Evolutionary conservation across 495 filamentous ascomycete species (phyloP).

Genomic region (Aspergillus affinis): DNA sequence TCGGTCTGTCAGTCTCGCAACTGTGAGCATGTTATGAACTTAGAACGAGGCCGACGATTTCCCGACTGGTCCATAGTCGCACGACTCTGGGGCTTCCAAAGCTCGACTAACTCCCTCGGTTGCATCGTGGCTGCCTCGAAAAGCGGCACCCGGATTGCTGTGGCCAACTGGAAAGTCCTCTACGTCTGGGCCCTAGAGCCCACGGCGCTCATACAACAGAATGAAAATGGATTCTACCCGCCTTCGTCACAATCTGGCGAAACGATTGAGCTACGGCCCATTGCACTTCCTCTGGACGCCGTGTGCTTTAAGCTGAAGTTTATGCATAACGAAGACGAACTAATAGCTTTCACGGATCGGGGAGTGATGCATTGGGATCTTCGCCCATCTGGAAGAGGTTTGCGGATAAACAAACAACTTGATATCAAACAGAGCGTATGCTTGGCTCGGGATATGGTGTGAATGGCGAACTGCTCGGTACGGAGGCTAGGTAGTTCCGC

Average conservation of each 20-base stretch:
- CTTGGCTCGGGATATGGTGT: neutral
- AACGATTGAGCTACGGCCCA: slow-evolving; percentile 33
- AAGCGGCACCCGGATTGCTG: slow-evolving; percentile 40
- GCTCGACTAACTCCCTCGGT: slow-evolving; percentile 38
- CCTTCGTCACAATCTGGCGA: slow-evolving; percentile 23
- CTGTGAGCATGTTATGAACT: slow-evolving; percentile 42
- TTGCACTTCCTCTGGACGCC: slow-evolving; percentile 36
- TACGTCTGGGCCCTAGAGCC: slow-evolving; percentile 49
- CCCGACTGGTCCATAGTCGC: slow-evolving; percentile 38
- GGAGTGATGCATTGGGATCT: slow-evolving; percentile 45
- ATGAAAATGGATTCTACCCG: slow-evolving; percentile 32
- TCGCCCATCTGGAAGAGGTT: slow-evolving; percentile 18
- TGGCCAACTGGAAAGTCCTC: slow-evolving; percentile 46
- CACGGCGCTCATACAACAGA: slow-evolving; percentile 28
- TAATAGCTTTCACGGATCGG: slow-evolving; percentile 48
- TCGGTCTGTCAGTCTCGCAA: slow-evolving; percentile 16
- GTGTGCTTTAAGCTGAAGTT: slow-evolving; percentile 44
- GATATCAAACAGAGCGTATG: too few species aligned
- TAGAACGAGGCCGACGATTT: slow-evolving; percentile 42
- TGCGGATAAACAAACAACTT: slow-evolving; percentile 11
- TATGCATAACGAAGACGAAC: slow-evolving; percentile 36
- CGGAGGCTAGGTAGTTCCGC: too few species aligned
- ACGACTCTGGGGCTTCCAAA: slow-evolving; percentile 41
- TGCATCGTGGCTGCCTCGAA: slow-evolving; percentile 43
- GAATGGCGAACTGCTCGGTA: neutral